Evolutionary conservation across 176 grass and related monocot species (phyloP), one percentile per base, ranked within the genome.

Genomic region (Echinochloa phyllopogon): DNA sequence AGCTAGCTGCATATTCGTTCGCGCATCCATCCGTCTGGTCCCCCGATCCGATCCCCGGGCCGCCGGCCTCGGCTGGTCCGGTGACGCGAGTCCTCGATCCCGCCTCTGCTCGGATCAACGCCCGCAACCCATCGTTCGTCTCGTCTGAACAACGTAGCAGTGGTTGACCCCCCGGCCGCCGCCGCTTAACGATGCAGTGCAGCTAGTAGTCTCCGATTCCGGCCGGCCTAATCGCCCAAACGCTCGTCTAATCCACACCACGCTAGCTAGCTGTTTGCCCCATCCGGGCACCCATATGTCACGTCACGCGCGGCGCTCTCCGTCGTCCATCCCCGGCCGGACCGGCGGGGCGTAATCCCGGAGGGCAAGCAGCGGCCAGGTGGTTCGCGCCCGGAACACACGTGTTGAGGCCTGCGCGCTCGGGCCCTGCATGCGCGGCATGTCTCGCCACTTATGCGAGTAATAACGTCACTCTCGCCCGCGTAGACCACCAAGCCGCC

Each of bases 351-450:
- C 63, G 36, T 64, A 37, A 64, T 65, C 36, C 7, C 16, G 64
- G 4, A 15, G 8, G 8, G 36, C 36, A 2, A 44, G 17, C 9
- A 18, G n/a, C 39, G 47, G 78, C 79, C 74, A 86, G 74, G 74
- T 83, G 84, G 57, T 51, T 79, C 14, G 1, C 41, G 84, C 49
- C 58, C 16, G 1, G 2, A 24, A 44, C 27, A 42, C 88, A 87
- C 84, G 88, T 78, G 88, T 72, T 65, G 4, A 9, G 6, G 65
- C 47, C 47, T 2, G 14, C 12, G 25, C 24, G 72, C 55, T 56
- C 36, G 88, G 56, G 24, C 71, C 66, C 27, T 90, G 84, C 88
- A 83, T 77, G 72, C 64, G 56, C 71, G 63, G 65, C 88, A 66
- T 73, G 62, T 82, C 57, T 86, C 65, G 72, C 55, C 64, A 8